A percentile compares a stretch with the other conserved stretches of the same genome.
Evolutionary conservation across 2,329 filamentous ascomycete genomes (phyloP).

Genomic region (Aspergillus sp.): DNA sequence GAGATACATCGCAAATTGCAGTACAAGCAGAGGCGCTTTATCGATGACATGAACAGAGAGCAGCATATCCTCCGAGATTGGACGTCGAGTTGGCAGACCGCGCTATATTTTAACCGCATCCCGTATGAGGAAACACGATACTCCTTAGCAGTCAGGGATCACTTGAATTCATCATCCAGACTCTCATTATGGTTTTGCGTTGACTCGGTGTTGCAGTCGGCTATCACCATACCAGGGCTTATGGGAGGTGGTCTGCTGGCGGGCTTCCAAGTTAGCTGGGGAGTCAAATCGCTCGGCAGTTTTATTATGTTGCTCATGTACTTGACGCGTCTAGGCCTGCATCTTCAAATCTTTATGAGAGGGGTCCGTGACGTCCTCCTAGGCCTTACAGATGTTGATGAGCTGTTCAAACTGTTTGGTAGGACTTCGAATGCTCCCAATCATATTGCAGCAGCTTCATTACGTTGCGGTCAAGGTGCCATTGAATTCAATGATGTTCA

Average conservation of each 20-base stretch:
- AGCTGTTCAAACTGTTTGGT: slow-evolving; percentile 42
- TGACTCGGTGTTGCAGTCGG: slow-evolving; percentile 38
- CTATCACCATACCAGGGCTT: slow-evolving; percentile 44
- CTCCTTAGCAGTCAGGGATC: slow-evolving; percentile 29
- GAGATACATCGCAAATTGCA: slow-evolving; percentile 35
- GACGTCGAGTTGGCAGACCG: slow-evolving; percentile 55
- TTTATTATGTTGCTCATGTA: slow-evolving; percentile 62
- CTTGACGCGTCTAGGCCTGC: slow-evolving; percentile 49
- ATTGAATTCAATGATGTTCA: slow-evolving; percentile 46
- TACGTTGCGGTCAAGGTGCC: slow-evolving; percentile 37
- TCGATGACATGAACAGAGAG: slow-evolving; percentile 43
- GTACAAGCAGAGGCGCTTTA: slow-evolving; percentile 30
- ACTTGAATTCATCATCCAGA: slow-evolving; percentile 30
- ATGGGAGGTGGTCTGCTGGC: slow-evolving; percentile 47
- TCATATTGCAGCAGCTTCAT: slow-evolving; percentile 24
- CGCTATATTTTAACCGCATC: slow-evolving; percentile 52
- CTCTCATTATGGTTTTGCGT: slow-evolving; percentile 28
- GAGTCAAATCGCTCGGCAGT: slow-evolving; percentile 48
- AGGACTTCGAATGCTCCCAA: slow-evolving; percentile 42
- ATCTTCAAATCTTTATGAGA: slow-evolving; percentile 46
- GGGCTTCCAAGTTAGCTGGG: slow-evolving; percentile 46
- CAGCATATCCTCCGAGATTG: slow-evolving; percentile 52
- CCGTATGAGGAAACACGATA: slow-evolving; percentile 50
- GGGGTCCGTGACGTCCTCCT: slow-evolving; percentile 44
- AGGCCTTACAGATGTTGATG: slow-evolving; percentile 59